Percentiles rank a stretch among this genome's conserved stretches.
Evolutionary conservation across 345 rosid genomes (phyloP).

Genomic region (Anacardium occidentale): DNA sequence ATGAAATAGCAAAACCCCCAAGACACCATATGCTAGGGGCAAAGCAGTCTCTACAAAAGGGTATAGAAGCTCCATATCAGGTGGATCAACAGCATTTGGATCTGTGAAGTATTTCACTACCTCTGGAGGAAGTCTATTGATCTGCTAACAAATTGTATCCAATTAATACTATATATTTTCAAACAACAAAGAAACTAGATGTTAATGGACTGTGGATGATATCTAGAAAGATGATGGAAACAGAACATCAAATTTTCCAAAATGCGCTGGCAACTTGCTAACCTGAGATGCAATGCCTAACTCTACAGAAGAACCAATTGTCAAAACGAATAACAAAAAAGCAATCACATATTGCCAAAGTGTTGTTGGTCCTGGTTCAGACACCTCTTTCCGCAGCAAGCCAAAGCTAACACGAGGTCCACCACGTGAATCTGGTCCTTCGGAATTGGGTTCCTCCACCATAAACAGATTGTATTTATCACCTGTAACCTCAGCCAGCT

Average conservation of each 20-base stretch:
- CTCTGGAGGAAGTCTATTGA: conserved; percentile 92
- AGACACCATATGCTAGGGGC: conserved; percentile 89
- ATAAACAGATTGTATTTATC: conserved; percentile 84
- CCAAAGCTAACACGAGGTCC: conserved; percentile 95
- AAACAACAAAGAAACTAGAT: background rate
- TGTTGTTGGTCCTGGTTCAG: conserved; percentile 93
- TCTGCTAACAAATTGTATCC: conserved; percentile 44
- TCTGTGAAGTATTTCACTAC: conserved; percentile 90
- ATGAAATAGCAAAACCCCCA: conserved; percentile 87
- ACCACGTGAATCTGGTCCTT: conserved; percentile 89
- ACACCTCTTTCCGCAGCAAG: conserved; percentile 89
- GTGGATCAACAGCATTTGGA: conserved; percentile 82
- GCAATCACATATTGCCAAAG: conserved; percentile 98
- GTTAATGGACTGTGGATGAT: background rate
- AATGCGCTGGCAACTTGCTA: conserved; percentile 12
- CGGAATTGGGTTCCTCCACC: conserved; percentile 95
- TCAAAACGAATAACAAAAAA: conserved; percentile 70
- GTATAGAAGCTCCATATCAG: conserved; percentile 78
- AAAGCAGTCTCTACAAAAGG: conserved; percentile 93
- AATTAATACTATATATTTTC: conserved; percentile 14
- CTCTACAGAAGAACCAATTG: conserved; percentile 89
- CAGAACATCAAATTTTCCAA: background rate
- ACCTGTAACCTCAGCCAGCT: conserved; percentile 60
- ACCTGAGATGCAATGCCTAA: conserved; percentile 97
- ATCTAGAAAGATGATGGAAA: conserved; percentile 13